These are phyloP conservation scores for Hirschfeldia incana DNA, from an alignment of 345 rosid species.

Conservation along the genomic window DNA sequence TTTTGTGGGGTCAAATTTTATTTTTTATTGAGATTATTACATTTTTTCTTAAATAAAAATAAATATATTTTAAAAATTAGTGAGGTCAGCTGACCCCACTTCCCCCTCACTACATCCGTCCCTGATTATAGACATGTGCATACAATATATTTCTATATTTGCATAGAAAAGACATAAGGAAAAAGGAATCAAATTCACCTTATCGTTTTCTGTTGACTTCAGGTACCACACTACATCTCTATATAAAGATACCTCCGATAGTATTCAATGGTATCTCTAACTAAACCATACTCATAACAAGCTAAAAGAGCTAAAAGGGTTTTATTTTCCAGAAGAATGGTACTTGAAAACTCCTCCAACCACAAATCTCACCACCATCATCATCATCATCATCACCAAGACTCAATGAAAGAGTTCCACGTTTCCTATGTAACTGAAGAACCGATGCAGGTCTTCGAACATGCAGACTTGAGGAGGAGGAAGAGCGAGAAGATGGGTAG, in stretches of 20 bases:
- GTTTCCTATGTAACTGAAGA: slow-evolving; percentile 19
- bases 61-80: too few relatives aligned
- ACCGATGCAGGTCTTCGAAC: slow-evolving; percentile 19
- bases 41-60: too few relatives aligned
- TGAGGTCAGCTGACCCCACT: too few relatives aligned
- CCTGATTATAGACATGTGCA: slow-evolving; percentile 15
- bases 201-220: neutral
- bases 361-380: slow-evolving; percentile 32
- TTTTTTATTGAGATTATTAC: too few relatives aligned
- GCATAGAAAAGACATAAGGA: slow-evolving; percentile 19
- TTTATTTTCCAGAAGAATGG: slow-evolving; percentile 11
- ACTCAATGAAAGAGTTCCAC: slow-evolving; percentile 26
- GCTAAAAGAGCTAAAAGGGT: slow-evolving; percentile 6
- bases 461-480: slow-evolving; percentile 17
- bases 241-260: slow-evolving; percentile 21
- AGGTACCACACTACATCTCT: neutral
- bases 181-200: slow-evolving; percentile 17
- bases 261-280: slow-evolving; percentile 5
- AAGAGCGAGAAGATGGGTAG: slow-evolving; percentile 21
- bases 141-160: neutral
- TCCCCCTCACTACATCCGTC: neutral
- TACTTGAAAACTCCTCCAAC: slow-evolving; percentile 23
- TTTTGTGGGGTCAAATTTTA: too few relatives aligned
- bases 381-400: neutral
- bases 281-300: slow-evolving; percentile 3